phyloP scores from a whole-genome alignment of 1,139 yeast genomes.

The Suhomyces bribrorum region DNA sequence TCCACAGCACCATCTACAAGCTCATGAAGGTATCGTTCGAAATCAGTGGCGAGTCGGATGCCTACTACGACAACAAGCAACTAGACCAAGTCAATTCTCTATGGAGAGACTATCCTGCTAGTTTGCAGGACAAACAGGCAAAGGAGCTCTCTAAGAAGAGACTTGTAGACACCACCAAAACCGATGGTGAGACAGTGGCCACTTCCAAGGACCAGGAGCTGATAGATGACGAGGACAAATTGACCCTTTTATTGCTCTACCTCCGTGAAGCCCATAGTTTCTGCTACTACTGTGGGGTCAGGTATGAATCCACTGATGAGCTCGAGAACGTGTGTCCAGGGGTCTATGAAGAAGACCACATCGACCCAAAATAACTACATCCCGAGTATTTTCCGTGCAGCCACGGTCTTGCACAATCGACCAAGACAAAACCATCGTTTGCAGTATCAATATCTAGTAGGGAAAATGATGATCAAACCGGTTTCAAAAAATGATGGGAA shows the following conservation, averaged over 20 bases:
- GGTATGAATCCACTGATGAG: conserved; percentile 36
- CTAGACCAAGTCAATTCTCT: conserved; percentile 18
- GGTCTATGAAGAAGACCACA: conserved; percentile 39
- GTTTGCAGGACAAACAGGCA: not conserved
- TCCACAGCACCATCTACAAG: conserved; percentile 9
- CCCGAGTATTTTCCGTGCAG: too few species aligned
- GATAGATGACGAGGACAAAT: conserved; percentile 7
- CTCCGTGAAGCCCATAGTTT: conserved; percentile 39
- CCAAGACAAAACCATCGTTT: too few species aligned
- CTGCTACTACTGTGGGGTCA: conserved; percentile 52
- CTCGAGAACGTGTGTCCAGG: conserved; percentile 50
- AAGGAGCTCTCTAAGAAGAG: conserved; percentile 2
- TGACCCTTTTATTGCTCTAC: conserved; percentile 23
- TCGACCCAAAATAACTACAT: too few species aligned
- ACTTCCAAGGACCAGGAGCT: not conserved
- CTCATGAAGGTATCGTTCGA: conserved; percentile 29
- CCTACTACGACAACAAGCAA: conserved; percentile 12
- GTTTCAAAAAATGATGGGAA: too few species aligned
- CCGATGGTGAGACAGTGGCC: too few species aligned
- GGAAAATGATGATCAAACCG: too few species aligned
- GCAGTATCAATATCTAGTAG: too few species aligned
- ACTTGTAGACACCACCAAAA: not conserved
- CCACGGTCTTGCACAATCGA: too few species aligned
- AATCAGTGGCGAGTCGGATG: conserved; percentile 28
- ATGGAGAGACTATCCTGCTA: conserved; percentile 26